phyloP scores from a whole-genome alignment of 73 alveolate species.

The Blepharisma japonicum region DNA sequence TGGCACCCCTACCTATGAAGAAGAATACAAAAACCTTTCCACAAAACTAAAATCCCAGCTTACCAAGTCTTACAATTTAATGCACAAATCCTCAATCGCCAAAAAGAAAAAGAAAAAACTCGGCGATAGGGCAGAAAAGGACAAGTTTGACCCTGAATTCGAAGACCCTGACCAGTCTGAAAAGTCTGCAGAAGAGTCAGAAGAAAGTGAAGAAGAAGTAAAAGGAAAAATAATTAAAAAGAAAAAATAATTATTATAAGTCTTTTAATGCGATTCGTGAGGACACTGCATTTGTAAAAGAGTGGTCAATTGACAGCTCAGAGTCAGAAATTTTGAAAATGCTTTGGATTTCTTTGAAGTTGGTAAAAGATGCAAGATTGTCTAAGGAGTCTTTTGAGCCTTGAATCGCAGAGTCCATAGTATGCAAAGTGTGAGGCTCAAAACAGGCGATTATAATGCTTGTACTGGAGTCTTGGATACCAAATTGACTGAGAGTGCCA shows the following conservation, averaged over 20 bases:
- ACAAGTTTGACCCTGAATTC: slow-evolving; percentile 32
- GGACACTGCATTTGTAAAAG: too few species aligned
- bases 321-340: too few species aligned
- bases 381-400: too few species aligned
- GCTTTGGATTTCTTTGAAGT: too few species aligned
- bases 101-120: slow-evolving; percentile 55
- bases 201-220: background rate
- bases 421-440: too few species aligned
- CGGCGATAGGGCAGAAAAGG: slow-evolving; percentile 35
- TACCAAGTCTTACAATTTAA: slow-evolving; percentile 56
- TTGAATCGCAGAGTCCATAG: too few species aligned
- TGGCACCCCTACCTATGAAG: slow-evolving; percentile 39
- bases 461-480: too few species aligned
- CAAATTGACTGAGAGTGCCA: too few species aligned
- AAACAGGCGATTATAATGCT: too few species aligned
- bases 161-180: background rate
- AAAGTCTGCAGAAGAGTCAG: background rate
- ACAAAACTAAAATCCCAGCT: slow-evolving; percentile 44
- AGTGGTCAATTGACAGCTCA: too few species aligned
- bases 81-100: slow-evolving; percentile 40
- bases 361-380: too few species aligned
- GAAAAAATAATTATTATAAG: background rate
- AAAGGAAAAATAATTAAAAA: background rate
- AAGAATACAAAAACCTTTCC: slow-evolving; percentile 51
- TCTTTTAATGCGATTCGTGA: too few species aligned